Base-by-base conservation (phyloP, 345 rosid genomes). In the Syzygium oleosum region DNA sequence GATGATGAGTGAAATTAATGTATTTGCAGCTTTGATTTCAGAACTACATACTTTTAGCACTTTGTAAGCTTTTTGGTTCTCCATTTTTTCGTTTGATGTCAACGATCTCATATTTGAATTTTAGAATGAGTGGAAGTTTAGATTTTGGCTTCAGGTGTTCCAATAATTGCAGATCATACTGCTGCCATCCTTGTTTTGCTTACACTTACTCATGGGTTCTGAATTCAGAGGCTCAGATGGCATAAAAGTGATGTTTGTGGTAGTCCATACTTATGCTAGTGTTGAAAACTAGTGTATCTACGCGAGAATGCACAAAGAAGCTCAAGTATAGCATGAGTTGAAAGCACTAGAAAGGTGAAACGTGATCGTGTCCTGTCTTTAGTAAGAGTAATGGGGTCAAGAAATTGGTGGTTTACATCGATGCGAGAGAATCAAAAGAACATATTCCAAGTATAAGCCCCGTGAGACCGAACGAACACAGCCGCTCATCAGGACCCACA, bases 1-100 rank as follows among this genome's bases (percentile, higher is more conserved):
- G 95, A 93, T 16, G 95, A 94, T 4, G 95, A 93, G 79, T 91
- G 87, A 91, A 87, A 52, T 73, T 51, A 29, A 29, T 22, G 52
- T 23, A 9, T 73, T 9, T 55, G 83, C 16, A 14, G 7, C 59
- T 55, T 85, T 55, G 23, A 38, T 38, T 85, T 85, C 86, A 53
- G 49, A 73, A 73, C 80, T 38, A 19, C 14, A 11, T 73, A 73
- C 80, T 38, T 10, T 34, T 73, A 73, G 80, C 80, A 73, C 80
- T 73, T 19, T 73, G 46, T 38, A 34, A 34, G 25, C 13, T 19
- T 73, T 21, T 73, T 19, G 49, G 80, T 19, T 34, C 25, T 1
- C 49, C 1, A 34, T 34, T 9, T 10, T 19, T 34, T 73, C 10
- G 49, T 34, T 73, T 34, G 80, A 34, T 11, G 80, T 73, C 10